These are phyloP conservation scores for Fusarium metavorans DNA, from an alignment of 2,329 filamentous ascomycete species.

Conservation along the genomic window DNA sequence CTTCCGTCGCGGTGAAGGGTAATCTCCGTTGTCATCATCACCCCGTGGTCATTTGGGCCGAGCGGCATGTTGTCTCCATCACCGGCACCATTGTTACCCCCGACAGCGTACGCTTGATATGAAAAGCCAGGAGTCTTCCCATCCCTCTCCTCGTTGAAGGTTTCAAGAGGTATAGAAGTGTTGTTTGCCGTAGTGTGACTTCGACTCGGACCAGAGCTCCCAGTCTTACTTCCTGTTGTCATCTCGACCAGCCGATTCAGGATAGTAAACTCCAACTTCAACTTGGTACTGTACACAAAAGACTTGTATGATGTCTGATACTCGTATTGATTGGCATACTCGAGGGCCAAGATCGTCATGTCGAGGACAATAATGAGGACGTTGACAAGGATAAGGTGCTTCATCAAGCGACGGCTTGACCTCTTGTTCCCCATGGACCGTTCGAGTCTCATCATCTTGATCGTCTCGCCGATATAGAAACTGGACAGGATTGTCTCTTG, in stretches of 20 bases:
- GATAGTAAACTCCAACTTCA: constrained; percentile 56
- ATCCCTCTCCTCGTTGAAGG: constrained; percentile 23
- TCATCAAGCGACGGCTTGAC: constrained; percentile 42
- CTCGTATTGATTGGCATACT: constrained; percentile 52
- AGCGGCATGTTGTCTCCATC: background rate
- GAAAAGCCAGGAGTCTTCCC: constrained; percentile 28
- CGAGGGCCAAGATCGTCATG: constrained; percentile 52
- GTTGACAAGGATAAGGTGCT: constrained; percentile 60
- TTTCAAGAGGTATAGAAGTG: constrained; percentile 35
- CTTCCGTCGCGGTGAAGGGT: constrained; percentile 33
- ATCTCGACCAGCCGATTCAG: constrained; percentile 54
- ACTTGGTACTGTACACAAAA: constrained; percentile 53
- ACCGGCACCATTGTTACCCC: constrained; percentile 26
- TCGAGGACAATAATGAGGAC: constrained; percentile 59
- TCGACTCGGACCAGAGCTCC: constrained; percentile 32
- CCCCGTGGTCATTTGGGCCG: constrained; percentile 18
- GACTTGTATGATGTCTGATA: constrained; percentile 54
- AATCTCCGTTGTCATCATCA: constrained; percentile 45
- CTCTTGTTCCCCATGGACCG: constrained; percentile 43
- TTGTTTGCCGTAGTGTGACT: constrained; percentile 22
- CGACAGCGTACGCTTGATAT: constrained; percentile 40
- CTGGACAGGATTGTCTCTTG: constrained; percentile 67
- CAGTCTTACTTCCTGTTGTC: constrained; percentile 43
- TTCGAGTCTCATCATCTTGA: constrained; percentile 60
- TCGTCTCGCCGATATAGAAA: constrained; percentile 65